Conservation (phyloP, 108 stramenopile genomes). For the Schizochytrium sp. region DNA sequence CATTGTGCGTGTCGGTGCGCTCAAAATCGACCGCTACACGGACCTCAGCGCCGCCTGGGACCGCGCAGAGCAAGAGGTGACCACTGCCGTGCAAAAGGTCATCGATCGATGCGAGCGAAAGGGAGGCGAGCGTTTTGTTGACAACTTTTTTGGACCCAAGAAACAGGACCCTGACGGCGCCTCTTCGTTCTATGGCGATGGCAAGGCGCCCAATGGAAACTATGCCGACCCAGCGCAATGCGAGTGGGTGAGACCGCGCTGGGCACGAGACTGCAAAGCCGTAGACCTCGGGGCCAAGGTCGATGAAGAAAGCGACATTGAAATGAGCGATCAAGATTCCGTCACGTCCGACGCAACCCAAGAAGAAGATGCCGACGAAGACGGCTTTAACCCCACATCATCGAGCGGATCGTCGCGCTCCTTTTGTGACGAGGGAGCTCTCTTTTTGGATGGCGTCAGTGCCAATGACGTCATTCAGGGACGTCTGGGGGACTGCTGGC, state of each 20-base stretch:
- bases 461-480: constrained; percentile 26
- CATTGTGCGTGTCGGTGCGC: background rate
- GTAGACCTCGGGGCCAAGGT: background rate
- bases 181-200: background rate
- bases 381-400: background rate
- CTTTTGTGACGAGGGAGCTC: background rate
- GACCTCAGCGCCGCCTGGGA: background rate
- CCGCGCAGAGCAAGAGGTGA: background rate
- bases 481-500: constrained; percentile 23
- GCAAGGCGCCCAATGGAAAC: background rate
- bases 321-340: background rate
- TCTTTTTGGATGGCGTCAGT: constrained; percentile 33
- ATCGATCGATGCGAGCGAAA: background rate
- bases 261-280: background rate
- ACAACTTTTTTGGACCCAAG: background rate
- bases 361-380: background rate
- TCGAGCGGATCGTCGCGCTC: no score
- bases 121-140: background rate
- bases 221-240: background rate
- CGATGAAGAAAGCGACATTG: background rate
- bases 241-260: background rate
- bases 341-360: background rate
- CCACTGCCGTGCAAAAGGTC: background rate
- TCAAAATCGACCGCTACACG: background rate
- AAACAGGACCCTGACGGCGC: background rate